Conservation (phyloP, 768 basidiomycete genomes). For the Tubosaeta sp. region DNA sequence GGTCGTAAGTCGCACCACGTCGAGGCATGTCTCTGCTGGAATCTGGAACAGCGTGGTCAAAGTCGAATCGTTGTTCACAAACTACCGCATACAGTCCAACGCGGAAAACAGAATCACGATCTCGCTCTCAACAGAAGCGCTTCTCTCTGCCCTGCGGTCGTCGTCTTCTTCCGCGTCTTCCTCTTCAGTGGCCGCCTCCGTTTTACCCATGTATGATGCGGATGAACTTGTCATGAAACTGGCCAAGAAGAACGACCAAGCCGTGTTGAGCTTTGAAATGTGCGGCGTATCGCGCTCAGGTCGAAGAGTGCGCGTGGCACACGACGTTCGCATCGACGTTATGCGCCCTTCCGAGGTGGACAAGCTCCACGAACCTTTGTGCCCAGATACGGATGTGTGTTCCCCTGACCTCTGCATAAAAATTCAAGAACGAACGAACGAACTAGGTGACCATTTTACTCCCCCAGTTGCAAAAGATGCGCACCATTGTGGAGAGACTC, state of each 20-base stretch:
- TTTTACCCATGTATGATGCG: conserved; percentile 40
- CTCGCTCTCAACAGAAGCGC: conserved; percentile 66
- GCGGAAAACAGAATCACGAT: conserved; percentile 77
- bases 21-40: conserved; percentile 4
- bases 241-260: conserved; percentile 80
- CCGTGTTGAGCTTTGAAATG: conserved; percentile 76
- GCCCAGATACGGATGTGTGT: conserved; percentile 80
- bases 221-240: conserved; percentile 78
- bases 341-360: conserved; percentile 71
- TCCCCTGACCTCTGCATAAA: conserved; percentile 1
- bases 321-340: conserved; percentile 81
- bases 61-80: conserved; percentile 61
- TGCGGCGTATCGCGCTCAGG: conserved; percentile 60
- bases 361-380: conserved; percentile 72
- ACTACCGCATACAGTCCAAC: conserved; percentile 86
- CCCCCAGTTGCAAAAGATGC: conserved; percentile 68
- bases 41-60: conserved; percentile 51
- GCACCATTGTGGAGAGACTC: conserved; percentile 76
- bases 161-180: conserved; percentile 47
- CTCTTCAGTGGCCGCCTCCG: conserved; percentile 27
- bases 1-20: conserved; percentile 53
- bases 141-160: conserved; percentile 71
- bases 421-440: conserved; percentile 1
- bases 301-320: conserved; percentile 58
- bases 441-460: conserved; percentile 70